phyloP scores from a whole-genome alignment of 2,329 filamentous ascomycete species.

The Fusarium sp. region DNA sequence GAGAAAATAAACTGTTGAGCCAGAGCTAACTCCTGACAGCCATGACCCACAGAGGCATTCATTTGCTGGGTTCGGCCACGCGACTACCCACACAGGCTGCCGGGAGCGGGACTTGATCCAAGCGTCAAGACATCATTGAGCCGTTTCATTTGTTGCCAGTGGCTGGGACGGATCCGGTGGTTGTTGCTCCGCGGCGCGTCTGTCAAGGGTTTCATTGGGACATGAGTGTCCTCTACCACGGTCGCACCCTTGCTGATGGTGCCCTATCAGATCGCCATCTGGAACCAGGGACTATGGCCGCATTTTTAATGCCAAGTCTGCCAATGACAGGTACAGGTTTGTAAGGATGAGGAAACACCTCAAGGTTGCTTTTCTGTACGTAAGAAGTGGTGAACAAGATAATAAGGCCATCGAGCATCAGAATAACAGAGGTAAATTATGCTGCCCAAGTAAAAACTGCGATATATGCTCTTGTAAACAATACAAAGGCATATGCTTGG shows the following conservation, averaged over 20 bases:
- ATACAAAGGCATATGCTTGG: background rate
- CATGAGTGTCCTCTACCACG: conserved; percentile 10
- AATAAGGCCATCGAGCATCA: background rate
- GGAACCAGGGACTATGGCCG: conserved; percentile 16
- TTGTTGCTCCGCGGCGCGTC: conserved; percentile 21
- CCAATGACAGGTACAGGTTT: conserved; percentile 17
- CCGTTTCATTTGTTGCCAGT: conserved; percentile 37
- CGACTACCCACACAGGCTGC: conserved; percentile 40
- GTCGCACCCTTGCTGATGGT: conserved; percentile 21
- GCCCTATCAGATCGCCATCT: conserved; percentile 40
- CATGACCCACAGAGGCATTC: conserved; percentile 27
- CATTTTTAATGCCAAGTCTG: conserved; percentile 24
- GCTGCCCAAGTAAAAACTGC: background rate
- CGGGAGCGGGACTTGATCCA: conserved; percentile 37
- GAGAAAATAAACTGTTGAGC: conserved; percentile 22
- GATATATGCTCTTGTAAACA: background rate
- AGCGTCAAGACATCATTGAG: conserved; percentile 33
- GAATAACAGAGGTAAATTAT: background rate
- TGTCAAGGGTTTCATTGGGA: conserved; percentile 19
- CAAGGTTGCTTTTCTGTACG: background rate
- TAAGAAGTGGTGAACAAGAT: background rate
- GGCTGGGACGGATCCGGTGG: conserved; percentile 36
- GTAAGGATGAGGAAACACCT: conserved; percentile 6
- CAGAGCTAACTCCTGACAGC: conserved; percentile 35
- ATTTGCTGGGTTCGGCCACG: conserved; percentile 39